Evolutionary conservation across 768 basidiomycete genomes (phyloP), one percentile per base, ranked within the genome.

Genomic region (Lyophyllum atratum): DNA sequence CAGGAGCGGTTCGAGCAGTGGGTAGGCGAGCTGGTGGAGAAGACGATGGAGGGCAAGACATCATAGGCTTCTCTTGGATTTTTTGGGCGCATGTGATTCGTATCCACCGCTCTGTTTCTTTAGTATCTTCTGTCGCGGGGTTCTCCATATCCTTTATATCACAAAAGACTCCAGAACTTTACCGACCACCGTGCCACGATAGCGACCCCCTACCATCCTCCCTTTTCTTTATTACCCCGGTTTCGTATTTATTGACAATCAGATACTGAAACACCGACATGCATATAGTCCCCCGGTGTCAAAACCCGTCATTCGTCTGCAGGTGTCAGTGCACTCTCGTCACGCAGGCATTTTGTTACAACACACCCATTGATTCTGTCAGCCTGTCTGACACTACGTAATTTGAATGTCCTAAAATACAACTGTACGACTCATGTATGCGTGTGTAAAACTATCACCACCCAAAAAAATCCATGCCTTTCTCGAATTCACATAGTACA

Each of bases 1-100:
- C 85, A 90, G 67, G 85, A 81, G 17, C 73, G 68, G 25, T 90
- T 96, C 56, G 90, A 90, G 70, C 76, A 73, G 29, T 95, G 93
- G 92, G 83, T 94, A 3, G 86, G 85, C 4, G 83, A 80, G 52
- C 73, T 89, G 26, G 90, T 93, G 24, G 88, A 89, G 65, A 73
- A 78, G 31, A 82, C 80, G 9, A 91, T 91, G 86, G 87, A 87
- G 69, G 84, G 86, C 15, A 87, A 87, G 67, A 66, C 76, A 53
- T 70, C 80, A 57, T 65, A 63, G 54, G 60, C 9, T n/a, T 28
- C 17, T 45, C 19, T 53, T 21, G 19, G 14, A 28, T 45, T 15
- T 7, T 37, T 37, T 25, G 19, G 19, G 25, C 39, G 42, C 50
- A 17, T 25, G 22, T 39, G 39, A 37, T 55, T 58, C 45, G 48